phyloP scores from a whole-genome alignment of 2,329 filamentous ascomycete genomes.

The Aspergillus costaricaensis region DNA sequence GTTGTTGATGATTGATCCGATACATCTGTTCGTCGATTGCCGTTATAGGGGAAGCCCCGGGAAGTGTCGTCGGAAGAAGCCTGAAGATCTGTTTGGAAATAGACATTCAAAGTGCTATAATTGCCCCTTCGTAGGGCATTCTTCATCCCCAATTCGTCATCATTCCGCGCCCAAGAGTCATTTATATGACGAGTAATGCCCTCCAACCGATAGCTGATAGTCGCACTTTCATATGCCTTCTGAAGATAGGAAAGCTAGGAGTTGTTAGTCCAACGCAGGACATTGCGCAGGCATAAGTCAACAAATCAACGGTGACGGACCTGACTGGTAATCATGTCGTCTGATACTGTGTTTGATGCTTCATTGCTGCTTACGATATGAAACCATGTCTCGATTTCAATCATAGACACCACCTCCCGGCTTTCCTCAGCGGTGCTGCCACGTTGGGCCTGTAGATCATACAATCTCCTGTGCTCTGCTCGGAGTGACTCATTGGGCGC shows the following conservation, averaged over 20 bases:
- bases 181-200: constrained; percentile 55
- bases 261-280: background rate
- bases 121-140: constrained; percentile 54
- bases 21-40: constrained; percentile 20
- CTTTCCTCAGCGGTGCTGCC: constrained; percentile 17
- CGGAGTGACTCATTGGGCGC: constrained; percentile 31
- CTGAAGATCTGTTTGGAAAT: constrained; percentile 59
- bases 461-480: constrained; percentile 29
- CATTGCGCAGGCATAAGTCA: background rate
- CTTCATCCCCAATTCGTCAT: constrained; percentile 56
- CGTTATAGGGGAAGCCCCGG: constrained; percentile 28
- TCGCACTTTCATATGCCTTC: constrained; percentile 46
- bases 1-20: constrained; percentile 27
- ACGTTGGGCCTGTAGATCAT: constrained; percentile 18
- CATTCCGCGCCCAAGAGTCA: constrained; percentile 56
- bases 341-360: constrained; percentile 30
- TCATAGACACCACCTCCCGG: constrained; percentile 25
- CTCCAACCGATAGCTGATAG: constrained; percentile 53
- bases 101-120: constrained; percentile 60
- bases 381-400: constrained; percentile 46
- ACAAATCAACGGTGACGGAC: constrained; percentile 23
- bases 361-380: constrained; percentile 44
- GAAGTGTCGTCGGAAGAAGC: constrained; percentile 25
- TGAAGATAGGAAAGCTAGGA: constrained; percentile 42
- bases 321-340: constrained; percentile 39